These are phyloP conservation scores for Eucalyptus camaldulensis DNA, from an alignment of 345 rosid genomes.

Conservation along the genomic window DNA sequence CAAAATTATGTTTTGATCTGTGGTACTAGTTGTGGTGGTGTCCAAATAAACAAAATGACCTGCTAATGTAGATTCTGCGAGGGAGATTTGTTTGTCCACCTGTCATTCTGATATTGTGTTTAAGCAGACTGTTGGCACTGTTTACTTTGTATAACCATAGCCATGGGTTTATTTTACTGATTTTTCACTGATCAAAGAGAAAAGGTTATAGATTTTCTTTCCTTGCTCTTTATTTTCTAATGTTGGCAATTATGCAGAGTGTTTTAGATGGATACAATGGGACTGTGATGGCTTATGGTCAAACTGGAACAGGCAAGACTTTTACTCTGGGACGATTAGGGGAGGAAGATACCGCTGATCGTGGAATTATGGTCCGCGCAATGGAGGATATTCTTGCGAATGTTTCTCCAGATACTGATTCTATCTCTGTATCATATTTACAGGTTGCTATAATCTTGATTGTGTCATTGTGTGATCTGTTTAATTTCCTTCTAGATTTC, in stretches of 20 bases:
- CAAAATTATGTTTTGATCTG: neutral
- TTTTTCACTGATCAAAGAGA: neutral
- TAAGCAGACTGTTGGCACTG: neutral
- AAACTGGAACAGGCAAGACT: conserved; percentile 98
- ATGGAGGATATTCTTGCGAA: conserved; percentile 85
- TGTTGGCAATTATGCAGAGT: conserved; percentile 35
- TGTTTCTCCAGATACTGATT: conserved; percentile 65
- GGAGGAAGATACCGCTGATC: conserved; percentile 85
- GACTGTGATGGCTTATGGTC: conserved; percentile 98
- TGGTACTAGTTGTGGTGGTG: neutral
- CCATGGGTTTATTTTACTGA: neutral
- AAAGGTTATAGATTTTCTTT: neutral
- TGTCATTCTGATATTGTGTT: neutral
- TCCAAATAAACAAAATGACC: neutral
- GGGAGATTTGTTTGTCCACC: neutral
- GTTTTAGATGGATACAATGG: conserved; percentile 99
- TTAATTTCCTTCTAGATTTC: neutral
- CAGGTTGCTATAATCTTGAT: conserved; percentile 38
- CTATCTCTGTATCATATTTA: conserved; percentile 75
- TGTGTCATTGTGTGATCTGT: neutral
- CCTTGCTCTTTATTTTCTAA: neutral
- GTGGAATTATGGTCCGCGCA: conserved; percentile 98
- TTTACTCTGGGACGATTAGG: conserved; percentile 90
- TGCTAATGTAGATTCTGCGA: neutral
- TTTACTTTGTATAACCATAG: neutral